Evolutionary conservation across 1,284 basidiomycete genomes (phyloP).

Genomic region (Neolentinus lepideus): DNA sequence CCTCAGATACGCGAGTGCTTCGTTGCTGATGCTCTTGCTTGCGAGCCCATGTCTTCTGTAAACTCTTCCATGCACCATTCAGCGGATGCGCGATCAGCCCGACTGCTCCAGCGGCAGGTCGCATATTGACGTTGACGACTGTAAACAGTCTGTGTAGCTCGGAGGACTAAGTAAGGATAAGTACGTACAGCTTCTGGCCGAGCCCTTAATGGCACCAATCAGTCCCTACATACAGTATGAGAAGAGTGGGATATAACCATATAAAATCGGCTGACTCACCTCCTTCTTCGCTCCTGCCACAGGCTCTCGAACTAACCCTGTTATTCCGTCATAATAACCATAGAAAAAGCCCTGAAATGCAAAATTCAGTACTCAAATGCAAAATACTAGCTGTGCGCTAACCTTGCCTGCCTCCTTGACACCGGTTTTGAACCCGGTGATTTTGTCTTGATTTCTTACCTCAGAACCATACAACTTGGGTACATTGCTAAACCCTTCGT

Average conservation of each 20-base stretch:
- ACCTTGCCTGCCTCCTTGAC: constrained; percentile 40
- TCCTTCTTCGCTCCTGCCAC: constrained; percentile 40
- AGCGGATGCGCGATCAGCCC: constrained; percentile 35
- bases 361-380: background rate
- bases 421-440: constrained; percentile 35
- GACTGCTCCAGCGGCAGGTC: constrained; percentile 38
- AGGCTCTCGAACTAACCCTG: constrained; percentile 44
- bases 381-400: background rate
- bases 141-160: background rate
- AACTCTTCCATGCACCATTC: constrained; percentile 32
- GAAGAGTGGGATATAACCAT: background rate
- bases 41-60: constrained; percentile 20
- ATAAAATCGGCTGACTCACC: constrained; percentile 16
- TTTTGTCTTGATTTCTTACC: constrained; percentile 29
- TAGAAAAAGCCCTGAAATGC: constrained; percentile 24
- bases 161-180: constrained; percentile 2
- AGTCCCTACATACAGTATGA: constrained; percentile 25
- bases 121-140: constrained; percentile 37
- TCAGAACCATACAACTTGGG: constrained; percentile 38
- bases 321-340: constrained; percentile 46
- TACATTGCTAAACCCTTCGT: constrained; percentile 39
- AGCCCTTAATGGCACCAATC: constrained; percentile 40
- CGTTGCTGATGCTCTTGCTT: constrained; percentile 25
- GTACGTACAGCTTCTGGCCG: constrained; percentile 37
- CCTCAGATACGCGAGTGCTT: constrained; percentile 29